These are phyloP conservation scores for rapeseed (Brassica napus) DNA, from an alignment of 345 rosid genomes.

Conservation along the genomic window DNA sequence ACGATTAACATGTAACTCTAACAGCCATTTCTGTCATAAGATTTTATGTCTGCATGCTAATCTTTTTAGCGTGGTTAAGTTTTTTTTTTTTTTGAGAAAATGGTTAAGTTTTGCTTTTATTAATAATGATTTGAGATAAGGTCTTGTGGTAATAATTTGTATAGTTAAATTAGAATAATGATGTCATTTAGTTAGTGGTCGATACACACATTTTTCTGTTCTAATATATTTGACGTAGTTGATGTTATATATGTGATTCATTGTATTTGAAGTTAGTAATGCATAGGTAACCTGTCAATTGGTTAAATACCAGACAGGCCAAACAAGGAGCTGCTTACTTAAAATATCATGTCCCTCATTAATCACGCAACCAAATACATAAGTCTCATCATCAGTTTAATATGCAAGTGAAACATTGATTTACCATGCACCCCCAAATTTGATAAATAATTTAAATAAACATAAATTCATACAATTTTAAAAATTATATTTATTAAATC, in stretches of 20 bases:
- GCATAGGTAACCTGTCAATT: conserved; percentile 20
- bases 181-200: neutral
- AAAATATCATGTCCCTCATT: conserved; percentile 12
- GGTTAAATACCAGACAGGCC: conserved; percentile 13
- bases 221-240: neutral
- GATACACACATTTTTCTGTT: neutral
- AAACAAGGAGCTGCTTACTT: conserved; percentile 7
- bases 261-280: conserved; percentile 17
- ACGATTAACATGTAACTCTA: neutral
- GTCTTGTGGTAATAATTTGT: neutral
- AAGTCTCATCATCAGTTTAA: neutral
- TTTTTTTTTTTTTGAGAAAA: no score
- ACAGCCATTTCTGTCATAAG: neutral
- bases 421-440: no score
- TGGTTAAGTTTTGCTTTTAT: neutral
- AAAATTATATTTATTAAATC: no score
- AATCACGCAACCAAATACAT: conserved; percentile 9
- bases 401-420: neutral
- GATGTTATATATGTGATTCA: conserved; percentile 20
- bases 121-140: neutral
- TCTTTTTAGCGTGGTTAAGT: neutral
- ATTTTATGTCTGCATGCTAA: neutral
- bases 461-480: no score
- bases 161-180: neutral
- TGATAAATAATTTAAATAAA: no score